phyloP scores from a whole-genome alignment of 352 stramenopile genomes.

The Lagenidium sp. region DNA sequence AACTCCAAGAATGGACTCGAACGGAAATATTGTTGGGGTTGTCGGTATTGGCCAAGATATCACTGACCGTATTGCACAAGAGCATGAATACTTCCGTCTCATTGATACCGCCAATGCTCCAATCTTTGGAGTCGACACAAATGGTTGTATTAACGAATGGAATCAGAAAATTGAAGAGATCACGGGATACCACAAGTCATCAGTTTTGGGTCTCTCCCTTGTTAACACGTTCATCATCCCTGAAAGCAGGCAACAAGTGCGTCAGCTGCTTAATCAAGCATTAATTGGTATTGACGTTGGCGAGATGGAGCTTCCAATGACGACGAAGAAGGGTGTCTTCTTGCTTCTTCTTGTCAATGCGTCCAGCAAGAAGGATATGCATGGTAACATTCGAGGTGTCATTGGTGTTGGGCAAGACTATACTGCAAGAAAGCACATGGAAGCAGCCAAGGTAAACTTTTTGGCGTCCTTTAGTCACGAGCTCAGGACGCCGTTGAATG shows the following conservation, averaged over 20 bases:
- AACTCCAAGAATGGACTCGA: slow-evolving; percentile 38
- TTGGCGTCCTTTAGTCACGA: slow-evolving; percentile 75
- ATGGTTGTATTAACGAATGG: slow-evolving; percentile 75
- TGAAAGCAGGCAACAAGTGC: slow-evolving; percentile 52
- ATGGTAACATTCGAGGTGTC: slow-evolving; percentile 86
- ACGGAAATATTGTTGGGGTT: slow-evolving; percentile 63
- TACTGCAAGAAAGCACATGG: slow-evolving; percentile 75
- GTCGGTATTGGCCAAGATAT: slow-evolving; percentile 78
- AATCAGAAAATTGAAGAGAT: slow-evolving; percentile 79
- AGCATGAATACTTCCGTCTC: slow-evolving; percentile 46
- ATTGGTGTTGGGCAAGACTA: slow-evolving; percentile 89
- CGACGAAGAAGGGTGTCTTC: slow-evolving; percentile 51
- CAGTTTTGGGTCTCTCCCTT: slow-evolving; percentile 54
- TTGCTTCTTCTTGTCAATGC: slow-evolving; percentile 64
- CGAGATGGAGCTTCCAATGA: slow-evolving; percentile 79
- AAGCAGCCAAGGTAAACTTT: slow-evolving; percentile 75
- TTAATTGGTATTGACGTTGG: slow-evolving; percentile 69
- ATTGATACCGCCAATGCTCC: slow-evolving; percentile 62
- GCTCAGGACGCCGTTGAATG: slow-evolving; percentile 61
- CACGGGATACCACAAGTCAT: slow-evolving; percentile 64
- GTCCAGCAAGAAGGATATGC: slow-evolving; percentile 80
- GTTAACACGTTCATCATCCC: slow-evolving; percentile 73
- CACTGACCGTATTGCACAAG: slow-evolving; percentile 46
- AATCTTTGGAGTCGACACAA: slow-evolving; percentile 75
- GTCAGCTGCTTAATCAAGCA: slow-evolving; percentile 59